A percentile compares a stretch with the other conserved stretches of the same genome.
Conservation (phyloP, 495 filamentous ascomycete genomes). For the Aspergillus incahuasiensis region DNA sequence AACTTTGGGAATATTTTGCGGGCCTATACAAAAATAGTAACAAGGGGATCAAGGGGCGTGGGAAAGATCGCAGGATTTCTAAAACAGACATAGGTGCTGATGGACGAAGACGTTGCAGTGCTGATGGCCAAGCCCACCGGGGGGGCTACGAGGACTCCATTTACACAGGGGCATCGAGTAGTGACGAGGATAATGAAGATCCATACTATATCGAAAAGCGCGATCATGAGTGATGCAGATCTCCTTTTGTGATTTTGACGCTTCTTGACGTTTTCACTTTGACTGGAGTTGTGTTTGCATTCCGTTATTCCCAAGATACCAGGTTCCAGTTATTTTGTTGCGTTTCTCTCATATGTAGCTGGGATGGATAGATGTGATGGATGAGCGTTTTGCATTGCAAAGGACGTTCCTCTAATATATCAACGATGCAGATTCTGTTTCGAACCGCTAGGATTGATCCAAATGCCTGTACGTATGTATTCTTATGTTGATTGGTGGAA, state of each 20-base stretch:
- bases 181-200: conserved; percentile 31
- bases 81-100: conserved; percentile 16
- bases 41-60: conserved; percentile 90
- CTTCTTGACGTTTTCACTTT: conserved; percentile 4
- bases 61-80: conserved; percentile 63
- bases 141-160: conserved; percentile 32
- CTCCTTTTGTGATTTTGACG: conserved; percentile 1
- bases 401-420: not conserved
- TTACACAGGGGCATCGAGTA: conserved; percentile 33
- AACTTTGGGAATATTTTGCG: conserved; percentile 82
- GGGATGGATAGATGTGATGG: not conserved
- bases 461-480: too few species aligned
- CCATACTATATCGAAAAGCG: conserved; percentile 31
- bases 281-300: conserved; percentile 8
- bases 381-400: not conserved
- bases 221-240: conserved; percentile 11
- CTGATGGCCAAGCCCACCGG: conserved; percentile 25
- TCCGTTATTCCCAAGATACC: conserved; percentile 20
- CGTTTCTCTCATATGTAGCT: not conserved
- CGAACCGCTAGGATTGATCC: too few species aligned
- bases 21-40: conserved; percentile 89
- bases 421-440: not conserved
- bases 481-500: too few species aligned
- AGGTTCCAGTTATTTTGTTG: conserved; percentile 2
- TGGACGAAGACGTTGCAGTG: conserved; percentile 19